Evolutionary conservation across 306 rosid species (phyloP).

Genomic region (Cicer pinnatifidum): DNA sequence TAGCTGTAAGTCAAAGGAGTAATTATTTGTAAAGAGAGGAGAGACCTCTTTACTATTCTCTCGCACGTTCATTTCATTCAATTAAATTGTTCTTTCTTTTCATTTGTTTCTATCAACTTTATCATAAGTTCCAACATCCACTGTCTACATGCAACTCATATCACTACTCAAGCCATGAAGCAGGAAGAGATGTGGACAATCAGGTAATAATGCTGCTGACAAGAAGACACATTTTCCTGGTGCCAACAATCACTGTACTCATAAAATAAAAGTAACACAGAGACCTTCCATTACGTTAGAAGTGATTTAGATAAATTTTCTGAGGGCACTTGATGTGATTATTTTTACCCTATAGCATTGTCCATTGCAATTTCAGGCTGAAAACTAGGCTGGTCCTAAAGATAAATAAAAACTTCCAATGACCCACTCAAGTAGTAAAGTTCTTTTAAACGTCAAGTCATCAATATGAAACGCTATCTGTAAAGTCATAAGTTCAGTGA

Average conservation of each 20-base stretch:
- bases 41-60: background rate
- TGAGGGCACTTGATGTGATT: background rate
- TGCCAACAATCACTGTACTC: conserved; percentile 20
- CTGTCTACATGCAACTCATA: background rate
- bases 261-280: background rate
- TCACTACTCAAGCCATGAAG: conserved; percentile 9
- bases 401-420: background rate
- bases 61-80: background rate
- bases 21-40: background rate
- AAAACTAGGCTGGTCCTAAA: background rate
- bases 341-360: background rate
- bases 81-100: background rate
- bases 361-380: background rate
- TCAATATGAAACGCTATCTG: too few relatives aligned
- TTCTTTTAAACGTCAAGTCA: background rate
- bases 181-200: background rate
- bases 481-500: background rate
- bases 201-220: background rate
- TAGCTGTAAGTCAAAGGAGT: background rate
- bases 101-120: conserved; percentile 5
- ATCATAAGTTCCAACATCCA: background rate
- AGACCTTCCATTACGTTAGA: background rate
- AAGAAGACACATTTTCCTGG: conserved; percentile 27
- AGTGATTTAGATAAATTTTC: background rate
- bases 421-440: background rate